Evolutionary conservation across 2,329 filamentous ascomycete genomes (phyloP), one percentile per base, ranked within the genome.

Genomic region (Curvularia hawaiiensis): DNA sequence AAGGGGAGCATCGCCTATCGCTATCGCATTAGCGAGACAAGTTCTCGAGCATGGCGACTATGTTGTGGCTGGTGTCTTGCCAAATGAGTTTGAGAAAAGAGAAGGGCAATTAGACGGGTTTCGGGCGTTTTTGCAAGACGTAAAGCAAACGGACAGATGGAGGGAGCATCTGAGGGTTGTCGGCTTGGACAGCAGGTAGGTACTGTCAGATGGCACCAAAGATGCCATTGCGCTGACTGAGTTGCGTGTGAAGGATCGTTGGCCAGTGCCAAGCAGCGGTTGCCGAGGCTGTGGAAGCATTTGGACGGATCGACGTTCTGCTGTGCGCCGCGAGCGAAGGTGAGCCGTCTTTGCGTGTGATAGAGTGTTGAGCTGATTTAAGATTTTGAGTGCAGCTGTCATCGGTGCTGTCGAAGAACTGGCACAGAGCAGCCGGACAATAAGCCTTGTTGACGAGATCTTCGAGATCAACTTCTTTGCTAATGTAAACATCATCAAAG

Each of bases 381-480:
- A 14, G 12, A 9, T 30, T 22, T 18, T 18, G 30, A 46, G 18
- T 1, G 30, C 58, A 92, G 91, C 92, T 62, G 86, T 97, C 31
- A 87, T 98, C 33, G 95, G 94, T 40, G 90, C 92, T 0, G 90
- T 98, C 8, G 95, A 98, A 77, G 95, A 99, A 76, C 82, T 97
- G 26, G 88, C 89, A 0, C 89, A 90, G 30, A 88, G 84, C 24
- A 83, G 84, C 4, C 84, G 87, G 43, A 92, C 91, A 1, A 84
- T 89, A 65, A 92, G 89, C 57, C 84, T 97, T 18, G 89, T 96
- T 35, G 87, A 90, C 60, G 91, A 96, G 70, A 94, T 97, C 75
- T 97, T 98, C 74, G 94, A 98, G 76, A 88, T 88, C 62, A 92
- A 96, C 69, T 98, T 96, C 81, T 98, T 98, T 76, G 92, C 91